These are phyloP conservation scores for Fistulinella prunicolor DNA, from an alignment of 768 basidiomycete genomes.

Conservation along the genomic window DNA sequence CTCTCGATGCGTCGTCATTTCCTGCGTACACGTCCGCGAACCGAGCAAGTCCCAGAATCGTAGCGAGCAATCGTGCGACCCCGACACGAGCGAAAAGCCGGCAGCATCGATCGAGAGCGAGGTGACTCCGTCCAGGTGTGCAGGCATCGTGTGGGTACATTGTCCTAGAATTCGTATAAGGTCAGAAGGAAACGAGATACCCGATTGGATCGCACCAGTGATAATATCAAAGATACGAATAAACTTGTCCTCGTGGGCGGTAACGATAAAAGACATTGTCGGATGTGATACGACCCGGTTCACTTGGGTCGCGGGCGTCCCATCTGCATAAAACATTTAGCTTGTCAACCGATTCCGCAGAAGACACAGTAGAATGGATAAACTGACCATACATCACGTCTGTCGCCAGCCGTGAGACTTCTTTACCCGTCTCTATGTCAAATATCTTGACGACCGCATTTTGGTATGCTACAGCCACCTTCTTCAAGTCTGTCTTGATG, in stretches of 20 bases:
- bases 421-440: slow-evolving; percentile 85
- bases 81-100: slow-evolving; percentile 84
- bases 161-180: slow-evolving; percentile 47
- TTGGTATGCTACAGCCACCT: slow-evolving; percentile 87
- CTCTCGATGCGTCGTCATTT: slow-evolving; percentile 83
- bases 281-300: slow-evolving; percentile 89
- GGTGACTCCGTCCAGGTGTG: slow-evolving; percentile 90
- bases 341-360: background rate
- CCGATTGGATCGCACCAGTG: slow-evolving; percentile 54
- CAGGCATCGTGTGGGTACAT: slow-evolving; percentile 87
- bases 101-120: slow-evolving; percentile 86
- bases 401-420: slow-evolving; percentile 58
- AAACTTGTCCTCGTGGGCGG: slow-evolving; percentile 91
- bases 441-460: slow-evolving; percentile 89
- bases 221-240: slow-evolving; percentile 85
- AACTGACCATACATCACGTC: slow-evolving; percentile 56
- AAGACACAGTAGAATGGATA: background rate
- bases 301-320: slow-evolving; percentile 71
- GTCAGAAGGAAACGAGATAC: slow-evolving; percentile 2
- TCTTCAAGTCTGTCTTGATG: slow-evolving; percentile 77
- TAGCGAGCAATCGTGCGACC: slow-evolving; percentile 89
- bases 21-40: slow-evolving; percentile 79
- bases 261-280: slow-evolving; percentile 81
- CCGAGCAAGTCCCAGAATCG: slow-evolving; percentile 93
- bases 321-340: slow-evolving; percentile 46